A percentile compares a stretch with the other conserved stretches of the same genome.
Conservation (phyloP, 768 basidiomycete species). For the Xerocomus brunneocitrinus region DNA sequence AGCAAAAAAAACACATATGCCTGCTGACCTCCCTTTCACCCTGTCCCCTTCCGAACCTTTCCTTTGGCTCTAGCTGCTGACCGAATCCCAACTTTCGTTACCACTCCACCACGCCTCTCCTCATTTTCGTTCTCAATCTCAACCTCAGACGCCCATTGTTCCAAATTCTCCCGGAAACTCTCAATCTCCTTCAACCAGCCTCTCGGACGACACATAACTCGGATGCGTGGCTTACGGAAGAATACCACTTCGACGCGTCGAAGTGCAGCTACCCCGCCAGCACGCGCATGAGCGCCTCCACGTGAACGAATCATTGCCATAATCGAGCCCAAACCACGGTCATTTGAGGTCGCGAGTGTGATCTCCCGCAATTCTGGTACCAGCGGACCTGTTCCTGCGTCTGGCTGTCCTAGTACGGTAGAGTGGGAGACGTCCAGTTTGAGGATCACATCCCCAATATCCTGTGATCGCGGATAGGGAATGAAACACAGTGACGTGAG, state of each 20-base stretch:
- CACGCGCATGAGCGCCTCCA: background rate
- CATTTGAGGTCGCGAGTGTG: conserved; percentile 10
- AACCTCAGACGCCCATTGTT: background rate
- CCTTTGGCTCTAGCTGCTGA: no score
- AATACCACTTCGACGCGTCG: conserved; percentile 4
- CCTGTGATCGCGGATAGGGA: conserved; percentile 10
- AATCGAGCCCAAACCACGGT: conserved; percentile 4
- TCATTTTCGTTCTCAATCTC: background rate
- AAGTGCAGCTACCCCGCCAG: conserved; percentile 4
- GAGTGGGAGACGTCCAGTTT: conserved; percentile 1
- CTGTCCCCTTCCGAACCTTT: no score
- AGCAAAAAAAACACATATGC: no score
- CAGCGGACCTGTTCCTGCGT: background rate
- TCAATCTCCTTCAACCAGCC: background rate
- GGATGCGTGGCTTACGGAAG: background rate
- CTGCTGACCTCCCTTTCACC: no score
- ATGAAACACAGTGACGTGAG: conserved; percentile 11
- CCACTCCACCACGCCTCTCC: background rate
- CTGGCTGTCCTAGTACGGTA: background rate
- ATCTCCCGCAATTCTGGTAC: conserved; percentile 12
- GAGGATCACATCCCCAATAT: conserved; percentile 6
- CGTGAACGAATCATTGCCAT: conserved; percentile 12
- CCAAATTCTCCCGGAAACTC: background rate
- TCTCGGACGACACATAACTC: background rate
- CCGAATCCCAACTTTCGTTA: no score